A percentile compares a stretch with the other conserved stretches of the same genome.
phyloP scores from a whole-genome alignment of 306 rosid species.

The Cotoneaster glaucophyllus region DNA sequence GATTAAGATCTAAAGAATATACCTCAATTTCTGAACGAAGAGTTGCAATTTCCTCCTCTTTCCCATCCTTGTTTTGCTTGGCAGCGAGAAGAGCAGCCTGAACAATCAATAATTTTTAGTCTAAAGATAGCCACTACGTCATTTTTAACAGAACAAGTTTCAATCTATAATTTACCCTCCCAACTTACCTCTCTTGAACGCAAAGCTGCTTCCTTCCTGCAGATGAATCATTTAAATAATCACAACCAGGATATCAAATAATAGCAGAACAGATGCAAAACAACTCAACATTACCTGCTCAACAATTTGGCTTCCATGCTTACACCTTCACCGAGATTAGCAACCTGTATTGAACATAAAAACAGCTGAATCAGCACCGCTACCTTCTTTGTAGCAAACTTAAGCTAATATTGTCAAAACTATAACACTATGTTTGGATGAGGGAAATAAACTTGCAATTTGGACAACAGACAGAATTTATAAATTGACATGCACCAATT shows the following conservation, averaged over 20 bases:
- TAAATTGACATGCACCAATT: no score
- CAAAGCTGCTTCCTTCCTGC: conserved; percentile 94
- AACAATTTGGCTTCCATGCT: conserved; percentile 89
- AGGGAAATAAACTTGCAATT: no score
- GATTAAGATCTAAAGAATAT: conserved; percentile 7
- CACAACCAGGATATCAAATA: conserved; percentile 13
- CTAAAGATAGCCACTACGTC: conserved; percentile 10
- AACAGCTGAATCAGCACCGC: conserved; percentile 8
- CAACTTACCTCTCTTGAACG: conserved; percentile 89
- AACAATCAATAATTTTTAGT: conserved; percentile 22
- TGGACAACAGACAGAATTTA: no score
- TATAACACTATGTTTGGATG: background rate
- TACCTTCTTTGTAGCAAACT: background rate
- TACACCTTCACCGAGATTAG: conserved; percentile 92
- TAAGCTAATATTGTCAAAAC: background rate
- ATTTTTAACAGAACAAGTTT: background rate
- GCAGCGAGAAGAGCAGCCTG: conserved; percentile 98
- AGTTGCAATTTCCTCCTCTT: conserved; percentile 62
- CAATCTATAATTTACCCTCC: conserved; percentile 4
- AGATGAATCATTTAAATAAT: conserved; percentile 29
- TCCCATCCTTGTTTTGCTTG: conserved; percentile 65
- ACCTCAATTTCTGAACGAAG: conserved; percentile 75
- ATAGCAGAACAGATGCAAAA: conserved; percentile 12
- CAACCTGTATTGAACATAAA: conserved; percentile 51
- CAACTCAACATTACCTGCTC: conserved; percentile 52